These are phyloP conservation scores for Venturia nashicola DNA, from an alignment of 2,329 filamentous ascomycete genomes.

Conservation along the genomic window DNA sequence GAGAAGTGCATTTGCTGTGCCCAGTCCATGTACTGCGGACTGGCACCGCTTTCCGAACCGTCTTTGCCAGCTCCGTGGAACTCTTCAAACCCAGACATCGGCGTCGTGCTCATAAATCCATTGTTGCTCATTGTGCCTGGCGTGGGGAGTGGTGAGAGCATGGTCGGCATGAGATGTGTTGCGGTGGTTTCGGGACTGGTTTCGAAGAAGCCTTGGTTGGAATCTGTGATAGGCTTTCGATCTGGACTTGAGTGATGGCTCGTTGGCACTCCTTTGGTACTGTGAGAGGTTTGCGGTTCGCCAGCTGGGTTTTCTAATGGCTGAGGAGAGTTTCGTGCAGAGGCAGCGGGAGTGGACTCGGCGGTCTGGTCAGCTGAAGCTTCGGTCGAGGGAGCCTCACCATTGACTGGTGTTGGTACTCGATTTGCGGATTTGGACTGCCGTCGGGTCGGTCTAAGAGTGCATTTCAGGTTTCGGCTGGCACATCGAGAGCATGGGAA, in stretches of 20 bases:
- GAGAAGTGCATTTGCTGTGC: constrained; percentile 30
- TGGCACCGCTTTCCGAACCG: constrained; percentile 26
- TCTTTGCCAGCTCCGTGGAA: constrained; percentile 26
- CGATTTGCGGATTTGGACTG: constrained; percentile 29
- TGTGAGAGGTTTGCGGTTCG: background rate
- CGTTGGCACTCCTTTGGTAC: background rate
- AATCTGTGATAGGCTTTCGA: constrained; percentile 20
- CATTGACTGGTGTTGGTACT: constrained; percentile 7
- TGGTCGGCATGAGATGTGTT: constrained; percentile 16
- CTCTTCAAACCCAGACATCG: constrained; percentile 34
- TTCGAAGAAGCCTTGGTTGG: constrained; percentile 27
- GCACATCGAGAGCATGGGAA: constrained; percentile 41
- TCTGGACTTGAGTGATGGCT: constrained; percentile 3
- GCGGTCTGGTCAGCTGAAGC: constrained; percentile 23
- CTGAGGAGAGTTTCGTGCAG: constrained; percentile 24
- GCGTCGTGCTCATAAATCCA: constrained; percentile 30
- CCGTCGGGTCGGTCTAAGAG: constrained; percentile 34
- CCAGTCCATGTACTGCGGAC: constrained; percentile 36
- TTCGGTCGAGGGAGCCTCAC: constrained; percentile 10
- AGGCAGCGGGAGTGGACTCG: constrained; percentile 18
- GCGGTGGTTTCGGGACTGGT: constrained; percentile 24
- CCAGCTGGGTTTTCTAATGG: constrained; percentile 13
- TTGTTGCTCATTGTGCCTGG: constrained; percentile 17
- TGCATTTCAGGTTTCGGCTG: constrained; percentile 35
- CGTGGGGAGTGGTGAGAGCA: constrained; percentile 26